These are phyloP conservation scores for Incumbomyces delicatus DNA, from an alignment of 2,329 filamentous ascomycete species.

Conservation along the genomic window DNA sequence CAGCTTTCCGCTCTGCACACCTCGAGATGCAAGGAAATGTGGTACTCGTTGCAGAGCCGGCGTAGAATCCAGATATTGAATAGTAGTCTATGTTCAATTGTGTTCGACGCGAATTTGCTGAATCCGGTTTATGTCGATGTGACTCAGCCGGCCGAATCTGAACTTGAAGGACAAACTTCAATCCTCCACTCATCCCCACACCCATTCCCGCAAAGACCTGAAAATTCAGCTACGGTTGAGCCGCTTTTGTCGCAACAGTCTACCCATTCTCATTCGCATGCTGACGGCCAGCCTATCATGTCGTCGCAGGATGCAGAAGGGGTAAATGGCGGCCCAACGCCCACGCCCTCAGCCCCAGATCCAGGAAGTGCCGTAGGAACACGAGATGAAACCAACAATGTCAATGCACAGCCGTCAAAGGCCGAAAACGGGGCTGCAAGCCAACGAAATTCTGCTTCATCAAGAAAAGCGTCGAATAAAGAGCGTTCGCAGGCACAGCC, in stretches of 20 bases:
- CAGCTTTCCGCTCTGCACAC: too few species aligned
- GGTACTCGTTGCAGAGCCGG: conserved; percentile 1
- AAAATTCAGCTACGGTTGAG: too few species aligned
- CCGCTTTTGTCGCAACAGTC: too few species aligned
- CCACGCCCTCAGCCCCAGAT: too few species aligned
- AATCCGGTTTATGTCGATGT: neutral
- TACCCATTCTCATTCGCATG: neutral
- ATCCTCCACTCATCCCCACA: neutral
- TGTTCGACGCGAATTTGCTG: neutral
- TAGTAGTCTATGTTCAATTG: neutral
- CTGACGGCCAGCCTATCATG: neutral
- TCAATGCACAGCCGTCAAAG: neutral
- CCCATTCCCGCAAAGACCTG: neutral
- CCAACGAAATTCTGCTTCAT: neutral
- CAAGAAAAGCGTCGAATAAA: conserved; percentile 7
- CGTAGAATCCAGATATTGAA: neutral
- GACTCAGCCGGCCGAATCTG: neutral
- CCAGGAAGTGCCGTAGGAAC: neutral
- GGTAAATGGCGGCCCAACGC: neutral
- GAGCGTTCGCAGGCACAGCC: conserved; percentile 9
- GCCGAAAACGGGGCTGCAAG: conserved; percentile 4
- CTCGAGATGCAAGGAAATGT: neutral
- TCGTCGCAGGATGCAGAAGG: neutral
- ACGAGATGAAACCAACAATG: neutral
- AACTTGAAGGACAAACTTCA: neutral